phyloP scores from a whole-genome alignment of 345 rosid genomes.

The Ceriops zippeliana region DNA sequence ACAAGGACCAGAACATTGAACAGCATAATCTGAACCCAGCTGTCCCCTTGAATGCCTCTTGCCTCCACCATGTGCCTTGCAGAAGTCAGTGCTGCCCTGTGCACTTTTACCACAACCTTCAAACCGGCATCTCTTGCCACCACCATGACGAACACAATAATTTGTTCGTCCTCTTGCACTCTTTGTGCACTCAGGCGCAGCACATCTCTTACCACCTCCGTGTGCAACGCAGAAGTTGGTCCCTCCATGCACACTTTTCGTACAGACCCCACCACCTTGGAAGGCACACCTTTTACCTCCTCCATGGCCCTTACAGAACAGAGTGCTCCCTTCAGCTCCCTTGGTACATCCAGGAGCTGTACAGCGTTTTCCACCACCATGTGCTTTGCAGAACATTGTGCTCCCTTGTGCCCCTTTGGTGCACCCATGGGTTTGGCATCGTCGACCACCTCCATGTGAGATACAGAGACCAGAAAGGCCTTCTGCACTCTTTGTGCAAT shows the following conservation, averaged over 20 bases:
- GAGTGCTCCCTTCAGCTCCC: slow-evolving; percentile 98
- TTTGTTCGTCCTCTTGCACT: slow-evolving; percentile 97
- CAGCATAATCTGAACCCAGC: slow-evolving; percentile 63
- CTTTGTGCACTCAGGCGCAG: slow-evolving; percentile 77
- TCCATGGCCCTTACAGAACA: slow-evolving; percentile 96
- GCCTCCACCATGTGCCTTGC: slow-evolving; percentile 99
- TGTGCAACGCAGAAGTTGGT: slow-evolving; percentile 97
- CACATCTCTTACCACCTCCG: slow-evolving; percentile 97
- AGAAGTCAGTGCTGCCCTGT: slow-evolving; percentile 93
- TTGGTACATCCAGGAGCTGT: slow-evolving; percentile 69
- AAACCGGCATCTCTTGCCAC: slow-evolving; percentile 87
- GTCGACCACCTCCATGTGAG: slow-evolving; percentile 94
- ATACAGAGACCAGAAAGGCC: slow-evolving; percentile 96
- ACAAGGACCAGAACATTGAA: slow-evolving; percentile 58
- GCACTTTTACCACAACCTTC: slow-evolving; percentile 96
- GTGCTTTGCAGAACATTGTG: slow-evolving; percentile 96
- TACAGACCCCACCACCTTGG: slow-evolving; percentile 69
- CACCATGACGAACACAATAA: slow-evolving; percentile 95
- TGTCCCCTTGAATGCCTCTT: slow-evolving; percentile 90
- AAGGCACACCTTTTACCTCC: slow-evolving; percentile 95
- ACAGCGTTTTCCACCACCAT: slow-evolving; percentile 97
- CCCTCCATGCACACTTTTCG: slow-evolving; percentile 98
- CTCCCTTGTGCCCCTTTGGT: slow-evolving; percentile 98
- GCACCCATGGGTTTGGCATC: slow-evolving; percentile 79
- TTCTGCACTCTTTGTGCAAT: slow-evolving; percentile 91